Evolutionary conservation across 139 green algal species (phyloP), one percentile per base, ranked within the genome.

Genomic region (Coelastrella sp.): DNA sequence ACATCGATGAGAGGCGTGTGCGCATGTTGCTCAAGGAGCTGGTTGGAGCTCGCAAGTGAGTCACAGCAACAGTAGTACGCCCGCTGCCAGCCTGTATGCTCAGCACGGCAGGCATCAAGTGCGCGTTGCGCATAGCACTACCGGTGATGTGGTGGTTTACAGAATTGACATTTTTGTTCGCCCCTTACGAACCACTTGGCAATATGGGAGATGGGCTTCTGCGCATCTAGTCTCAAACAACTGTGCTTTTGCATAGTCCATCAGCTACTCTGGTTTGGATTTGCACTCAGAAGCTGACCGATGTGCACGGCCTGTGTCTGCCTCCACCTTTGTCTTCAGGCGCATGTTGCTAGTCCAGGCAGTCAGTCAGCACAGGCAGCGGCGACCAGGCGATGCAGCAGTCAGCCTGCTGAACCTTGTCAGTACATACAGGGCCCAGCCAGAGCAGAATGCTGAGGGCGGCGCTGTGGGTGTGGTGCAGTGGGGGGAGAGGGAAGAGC

Each of bases 331-430:
- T 66, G 47, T 58, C 20, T 92, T 94, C 83, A 96, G 95, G 90
- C 95, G 95, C 71, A 96, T 93, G 89, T 93, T 96, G 87, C 95
- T 99, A 77, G 96, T 99, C 85, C 95, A 97, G 93, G 95, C 91
- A 4, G 87, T 94, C 56, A 93, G 60, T 89, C 92, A 94, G 57
- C 92, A 98, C 83, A 93, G 97, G 5, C 95, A 98, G 93, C 95
- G 95, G 86, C 95, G 98, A 66, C 61, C 93, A 14, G 77, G 89
- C 5, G 95, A 97, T 13, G 71, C 85, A 1, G 91, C 95, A 65
- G 91, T 93, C 19, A 89, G 79, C 4, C 75, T 93, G 11, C 56
- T 91, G 32, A 95, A 95, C 91, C 86, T 96, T 75, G 82, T 94
- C 76, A 88, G 14, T 56, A 78, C 78, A 10, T 91, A 91, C 65